A percentile compares a stretch with the other conserved stretches of the same genome.
Conservation (phyloP, 2,329 filamentous ascomycete genomes). For the Trichoderma pleuroti region DNA sequence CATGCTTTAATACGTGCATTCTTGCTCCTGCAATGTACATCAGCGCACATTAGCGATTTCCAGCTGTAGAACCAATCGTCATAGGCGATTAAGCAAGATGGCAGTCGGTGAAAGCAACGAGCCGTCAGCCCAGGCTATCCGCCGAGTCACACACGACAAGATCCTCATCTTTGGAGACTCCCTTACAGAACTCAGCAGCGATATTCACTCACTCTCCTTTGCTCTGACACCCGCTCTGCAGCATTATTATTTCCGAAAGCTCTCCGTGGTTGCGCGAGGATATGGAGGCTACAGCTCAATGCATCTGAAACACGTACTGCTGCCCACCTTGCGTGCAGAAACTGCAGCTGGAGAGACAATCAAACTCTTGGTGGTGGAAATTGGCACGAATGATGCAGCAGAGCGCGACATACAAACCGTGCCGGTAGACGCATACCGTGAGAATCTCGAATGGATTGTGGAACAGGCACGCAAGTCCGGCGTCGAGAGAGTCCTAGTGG, state of each 20-base stretch:
- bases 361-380: background rate
- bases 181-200: slow-evolving; percentile 8
- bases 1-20: background rate
- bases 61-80: background rate
- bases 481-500: slow-evolving; percentile 4
- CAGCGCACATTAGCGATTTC: too few species aligned
- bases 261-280: background rate
- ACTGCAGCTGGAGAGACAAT: slow-evolving; percentile 11
- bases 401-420: slow-evolving; percentile 6
- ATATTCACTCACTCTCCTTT: background rate
- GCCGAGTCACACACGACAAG: slow-evolving; percentile 6
- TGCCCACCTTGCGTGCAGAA: slow-evolving; percentile 1
- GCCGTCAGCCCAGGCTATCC: background rate
- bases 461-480: background rate
- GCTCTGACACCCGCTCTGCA: slow-evolving; percentile 7
- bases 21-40: background rate
- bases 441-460: slow-evolving; percentile 1
- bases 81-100: background rate
- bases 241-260: slow-evolving; percentile 9
- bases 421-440: background rate
- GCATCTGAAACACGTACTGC: slow-evolving; percentile 2
- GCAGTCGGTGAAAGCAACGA: background rate
- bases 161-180: background rate
- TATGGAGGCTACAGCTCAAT: slow-evolving; percentile 12
- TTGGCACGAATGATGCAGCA: background rate